phyloP scores from a whole-genome alignment of 345 rosid genomes.

The Moringa oleifera region DNA sequence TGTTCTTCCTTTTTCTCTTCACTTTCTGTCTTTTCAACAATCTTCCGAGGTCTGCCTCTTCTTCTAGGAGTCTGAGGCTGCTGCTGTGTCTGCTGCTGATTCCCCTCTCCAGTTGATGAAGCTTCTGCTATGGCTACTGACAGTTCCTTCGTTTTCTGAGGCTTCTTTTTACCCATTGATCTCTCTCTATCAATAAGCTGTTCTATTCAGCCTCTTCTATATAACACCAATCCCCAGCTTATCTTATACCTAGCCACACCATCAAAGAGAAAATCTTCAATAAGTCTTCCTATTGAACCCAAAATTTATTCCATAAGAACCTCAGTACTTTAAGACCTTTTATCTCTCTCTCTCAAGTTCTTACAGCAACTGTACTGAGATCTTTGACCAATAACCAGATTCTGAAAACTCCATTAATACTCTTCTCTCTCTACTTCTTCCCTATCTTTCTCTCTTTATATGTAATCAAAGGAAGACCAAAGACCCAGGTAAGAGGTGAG shows the following conservation, averaged over 20 bases:
- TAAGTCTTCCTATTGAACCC: constrained; percentile 7
- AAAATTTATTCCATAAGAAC: constrained; percentile 5
- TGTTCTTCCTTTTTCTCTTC: too few species aligned
- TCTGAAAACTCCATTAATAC: too few species aligned
- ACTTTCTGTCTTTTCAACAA: constrained; percentile 25
- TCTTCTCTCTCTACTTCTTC: background rate
- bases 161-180: constrained; percentile 72
- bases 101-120: constrained; percentile 33
- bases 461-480: background rate
- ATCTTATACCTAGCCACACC: constrained; percentile 1
- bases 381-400: too few species aligned
- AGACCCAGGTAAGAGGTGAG: background rate
- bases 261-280: constrained; percentile 12
- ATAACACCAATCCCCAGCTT: background rate
- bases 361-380: too few species aligned
- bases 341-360: background rate
- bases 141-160: constrained; percentile 64
- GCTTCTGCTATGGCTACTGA: constrained; percentile 60
- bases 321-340: constrained; percentile 7
- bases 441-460: background rate
- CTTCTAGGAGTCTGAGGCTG: constrained; percentile 44
- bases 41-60: constrained; percentile 92
- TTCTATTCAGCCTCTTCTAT: too few species aligned
- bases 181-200: constrained; percentile 1
- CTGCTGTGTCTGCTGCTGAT: constrained; percentile 20